Evolutionary conservation across 805 yeast species (phyloP), one percentile per base, ranked within the genome.

Genomic region (Yarrowia divulgata): DNA sequence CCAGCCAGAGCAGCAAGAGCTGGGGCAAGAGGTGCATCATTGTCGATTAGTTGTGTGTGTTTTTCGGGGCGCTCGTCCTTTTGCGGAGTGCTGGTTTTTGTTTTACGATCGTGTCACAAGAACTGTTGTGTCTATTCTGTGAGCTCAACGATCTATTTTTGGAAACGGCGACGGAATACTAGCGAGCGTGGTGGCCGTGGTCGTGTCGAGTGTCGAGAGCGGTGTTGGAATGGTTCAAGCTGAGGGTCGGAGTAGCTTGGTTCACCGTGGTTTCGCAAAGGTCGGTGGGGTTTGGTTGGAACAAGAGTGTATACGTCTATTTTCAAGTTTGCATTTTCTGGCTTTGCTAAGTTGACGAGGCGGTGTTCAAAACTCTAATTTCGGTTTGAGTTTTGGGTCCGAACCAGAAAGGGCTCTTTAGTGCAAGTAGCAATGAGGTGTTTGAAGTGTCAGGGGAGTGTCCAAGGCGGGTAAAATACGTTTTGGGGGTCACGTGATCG

Each of bases 1-100:
- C 70, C 42, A 60, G 52, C 45, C 54, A 45, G 43, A 72, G 40
- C n/a, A 67, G 62, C 45, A 68, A 32, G 19, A 70, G 67, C 34
- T 69, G 39, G 63, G 70, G 57, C 43, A 71, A 14, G 4, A 70
- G 19, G 43, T 69, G 70, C 62, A 49, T 35, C 69, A 39, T 70
- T 69, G 12, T 52, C 8, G 43, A 54, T 32, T 35, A 34, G 45
- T 18, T 57, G 63, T 57, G 46, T 39, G 40, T 18, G 40, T 16
- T 32, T 29, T 23, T 48, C 42, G 48, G 8, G 12, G 49, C 4
- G 29, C 16, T 45, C 29, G 49, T 23, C 18, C 10, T 46, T 23
- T 46, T 23, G 6, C n/a, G 52, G 8, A n/a, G 14, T 48, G 23
- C 18, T 35, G 16, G 12, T 1, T 35, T 23, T 4, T 48, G n/a